phyloP scores from a whole-genome alignment of 345 rosid genomes.

The Brassica napus region DNA sequence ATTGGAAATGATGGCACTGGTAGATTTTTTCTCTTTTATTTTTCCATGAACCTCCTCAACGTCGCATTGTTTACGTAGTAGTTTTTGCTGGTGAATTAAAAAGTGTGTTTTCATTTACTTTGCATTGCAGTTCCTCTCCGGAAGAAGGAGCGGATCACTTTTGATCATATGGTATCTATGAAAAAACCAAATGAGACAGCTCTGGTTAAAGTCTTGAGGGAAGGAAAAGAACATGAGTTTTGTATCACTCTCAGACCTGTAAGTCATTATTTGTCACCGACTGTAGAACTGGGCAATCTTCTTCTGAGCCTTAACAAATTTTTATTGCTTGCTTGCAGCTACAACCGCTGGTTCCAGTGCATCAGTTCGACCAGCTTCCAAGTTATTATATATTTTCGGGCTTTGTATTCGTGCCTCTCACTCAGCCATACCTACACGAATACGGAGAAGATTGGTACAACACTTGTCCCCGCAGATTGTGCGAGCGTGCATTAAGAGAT shows the following conservation, averaged over 20 bases:
- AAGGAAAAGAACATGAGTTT: conserved; percentile 61
- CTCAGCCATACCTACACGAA: conserved; percentile 88
- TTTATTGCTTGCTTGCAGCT: conserved; percentile 46
- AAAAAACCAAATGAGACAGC: conserved; percentile 81
- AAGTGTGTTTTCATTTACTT: conserved; percentile 12
- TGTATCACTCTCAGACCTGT: conserved; percentile 62
- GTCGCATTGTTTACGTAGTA: not conserved
- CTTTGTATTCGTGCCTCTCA: conserved; percentile 76
- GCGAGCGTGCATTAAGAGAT: conserved; percentile 78
- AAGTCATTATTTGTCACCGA: conserved; percentile 39
- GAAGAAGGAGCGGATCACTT: conserved; percentile 81
- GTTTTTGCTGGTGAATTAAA: not conserved
- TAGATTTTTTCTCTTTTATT: conserved; percentile 22
- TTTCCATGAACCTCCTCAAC: not conserved
- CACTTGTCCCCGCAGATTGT: conserved; percentile 75
- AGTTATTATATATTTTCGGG: conserved; percentile 97
- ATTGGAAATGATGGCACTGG: conserved; percentile 94
- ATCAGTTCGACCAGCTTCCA: conserved; percentile 81
- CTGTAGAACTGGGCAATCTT: not conserved
- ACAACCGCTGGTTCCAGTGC: conserved; percentile 88
- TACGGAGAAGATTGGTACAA: conserved; percentile 97
- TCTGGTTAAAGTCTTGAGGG: conserved; percentile 63
- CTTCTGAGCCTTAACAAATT: not conserved
- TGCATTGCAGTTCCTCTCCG: conserved; percentile 83
- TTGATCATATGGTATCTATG: conserved; percentile 88